A percentile compares a stretch with the other conserved stretches of the same genome.
Evolutionary conservation across 352 stramenopile species (phyloP).

Genomic region (Phytophthora tentaculata): DNA sequence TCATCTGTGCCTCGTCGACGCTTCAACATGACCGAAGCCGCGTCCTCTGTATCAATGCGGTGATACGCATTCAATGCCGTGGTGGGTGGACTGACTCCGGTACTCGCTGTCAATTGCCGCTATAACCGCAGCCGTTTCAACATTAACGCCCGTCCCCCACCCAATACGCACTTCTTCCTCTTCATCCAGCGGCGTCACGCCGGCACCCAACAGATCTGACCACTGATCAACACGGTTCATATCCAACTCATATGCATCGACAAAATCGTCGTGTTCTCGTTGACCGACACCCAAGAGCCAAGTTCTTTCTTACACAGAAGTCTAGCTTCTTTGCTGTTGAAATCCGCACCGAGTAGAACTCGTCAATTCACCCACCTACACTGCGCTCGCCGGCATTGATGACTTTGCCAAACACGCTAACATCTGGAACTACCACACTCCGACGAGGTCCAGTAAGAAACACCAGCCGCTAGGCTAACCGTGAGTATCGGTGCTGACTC

Average conservation of each 20-base stretch:
- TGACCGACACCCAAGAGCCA: neutral
- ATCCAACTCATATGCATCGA: neutral
- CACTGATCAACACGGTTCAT: neutral
- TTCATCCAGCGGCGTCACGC: neutral
- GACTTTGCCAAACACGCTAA: too few relatives aligned
- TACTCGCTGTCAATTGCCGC: neutral
- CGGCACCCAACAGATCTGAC: neutral
- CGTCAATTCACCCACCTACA: conserved; percentile 1
- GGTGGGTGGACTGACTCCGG: too few relatives aligned
- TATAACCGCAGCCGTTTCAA: neutral
- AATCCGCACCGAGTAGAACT: neutral
- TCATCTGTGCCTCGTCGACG: too few relatives aligned
- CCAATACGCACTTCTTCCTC: neutral
- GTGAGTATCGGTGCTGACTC: too few relatives aligned
- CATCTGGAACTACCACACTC: too few relatives aligned
- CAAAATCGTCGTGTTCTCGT: neutral
- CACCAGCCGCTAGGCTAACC: too few relatives aligned
- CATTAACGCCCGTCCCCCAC: neutral
- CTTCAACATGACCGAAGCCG: too few relatives aligned
- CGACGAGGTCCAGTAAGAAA: too few relatives aligned
- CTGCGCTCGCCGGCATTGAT: neutral
- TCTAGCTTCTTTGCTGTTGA: neutral
- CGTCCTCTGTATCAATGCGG: too few relatives aligned
- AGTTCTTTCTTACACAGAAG: conserved; percentile 5
- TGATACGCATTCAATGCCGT: too few relatives aligned